Evolutionary conservation across 805 yeast genomes (phyloP).

Genomic region (Candida jianshihensis): DNA sequence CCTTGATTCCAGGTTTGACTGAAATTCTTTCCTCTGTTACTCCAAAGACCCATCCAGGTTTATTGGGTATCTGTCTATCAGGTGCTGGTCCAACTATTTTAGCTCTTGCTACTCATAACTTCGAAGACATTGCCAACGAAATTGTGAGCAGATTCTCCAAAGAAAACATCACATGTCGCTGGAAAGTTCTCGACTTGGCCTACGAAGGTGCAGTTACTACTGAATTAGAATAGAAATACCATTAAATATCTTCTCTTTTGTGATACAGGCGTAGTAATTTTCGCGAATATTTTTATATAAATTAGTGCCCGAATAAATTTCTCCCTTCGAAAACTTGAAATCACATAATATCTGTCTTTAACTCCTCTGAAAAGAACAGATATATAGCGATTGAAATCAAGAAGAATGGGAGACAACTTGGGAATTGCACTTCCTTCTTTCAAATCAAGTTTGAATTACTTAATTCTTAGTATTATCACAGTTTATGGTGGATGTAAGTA

Average conservation of each 20-base stretch:
- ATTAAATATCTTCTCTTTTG: not conserved
- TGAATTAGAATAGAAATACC: conserved; percentile 18
- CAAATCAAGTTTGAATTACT: conserved; percentile 9
- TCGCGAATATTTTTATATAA: not conserved
- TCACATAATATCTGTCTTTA: too few relatives aligned
- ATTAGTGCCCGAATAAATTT: too few relatives aligned
- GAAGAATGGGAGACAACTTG: conserved; percentile 12
- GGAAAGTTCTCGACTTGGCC: conserved; percentile 84
- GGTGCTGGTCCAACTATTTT: conserved; percentile 98
- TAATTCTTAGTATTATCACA: conserved; percentile 11
- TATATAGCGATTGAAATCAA: too few relatives aligned
- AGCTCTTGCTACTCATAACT: conserved; percentile 86
- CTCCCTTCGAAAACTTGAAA: too few relatives aligned
- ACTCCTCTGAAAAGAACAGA: too few relatives aligned
- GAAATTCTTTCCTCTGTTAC: conserved; percentile 76
- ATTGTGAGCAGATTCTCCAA: conserved; percentile 63
- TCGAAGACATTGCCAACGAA: conserved; percentile 72
- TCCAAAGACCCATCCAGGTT: conserved; percentile 75
- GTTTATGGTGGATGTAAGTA: conserved; percentile 23
- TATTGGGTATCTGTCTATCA: conserved; percentile 88
- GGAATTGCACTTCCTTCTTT: conserved; percentile 15
- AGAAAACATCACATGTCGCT: conserved; percentile 63
- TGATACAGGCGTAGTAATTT: too few relatives aligned
- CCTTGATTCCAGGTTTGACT: conserved; percentile 83
- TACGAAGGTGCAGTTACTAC: conserved; percentile 74